A percentile compares a stretch with the other conserved stretches of the same genome.
Evolutionary conservation across 805 yeast genomes (phyloP).

Genomic region (Clavispora santaluciae): DNA sequence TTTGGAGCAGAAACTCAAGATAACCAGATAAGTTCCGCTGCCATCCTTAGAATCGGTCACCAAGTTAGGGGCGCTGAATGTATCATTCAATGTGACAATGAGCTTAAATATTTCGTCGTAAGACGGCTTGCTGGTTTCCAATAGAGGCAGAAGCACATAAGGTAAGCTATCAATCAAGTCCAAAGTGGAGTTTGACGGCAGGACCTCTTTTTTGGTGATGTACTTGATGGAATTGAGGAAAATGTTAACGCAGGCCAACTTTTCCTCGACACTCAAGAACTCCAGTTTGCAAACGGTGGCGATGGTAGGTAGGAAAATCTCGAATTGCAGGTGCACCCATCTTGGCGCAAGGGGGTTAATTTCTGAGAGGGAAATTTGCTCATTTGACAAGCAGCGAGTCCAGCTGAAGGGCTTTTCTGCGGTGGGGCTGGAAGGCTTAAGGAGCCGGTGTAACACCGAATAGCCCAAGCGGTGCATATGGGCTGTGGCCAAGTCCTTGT

Average conservation of each 20-base stretch:
- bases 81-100: constrained; percentile 25
- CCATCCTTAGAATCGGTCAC: constrained; percentile 9
- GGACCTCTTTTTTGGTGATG: constrained; percentile 27
- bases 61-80: constrained; percentile 26
- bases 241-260: constrained; percentile 18
- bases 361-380: constrained; percentile 25
- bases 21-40: constrained; percentile 8
- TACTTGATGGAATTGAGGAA: constrained; percentile 24
- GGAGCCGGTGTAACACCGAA: constrained; percentile 20
- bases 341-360: constrained; percentile 26
- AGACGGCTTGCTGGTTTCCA: constrained; percentile 12
- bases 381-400: constrained; percentile 30
- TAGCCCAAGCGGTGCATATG: constrained; percentile 29
- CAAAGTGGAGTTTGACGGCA: constrained; percentile 24
- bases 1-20: constrained; percentile 4
- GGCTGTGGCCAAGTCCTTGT: constrained; percentile 17
- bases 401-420: constrained; percentile 21
- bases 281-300: constrained; percentile 22
- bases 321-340: constrained; percentile 32
- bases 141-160: constrained; percentile 18
- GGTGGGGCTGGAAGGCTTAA: constrained; percentile 17
- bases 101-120: constrained; percentile 21
- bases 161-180: constrained; percentile 33
- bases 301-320: constrained; percentile 24
- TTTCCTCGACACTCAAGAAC: constrained; percentile 19